Evolutionary conservation across 805 yeast genomes (phyloP), one percentile per base, ranked within the genome.

Genomic region (Ogataea philodendri): DNA sequence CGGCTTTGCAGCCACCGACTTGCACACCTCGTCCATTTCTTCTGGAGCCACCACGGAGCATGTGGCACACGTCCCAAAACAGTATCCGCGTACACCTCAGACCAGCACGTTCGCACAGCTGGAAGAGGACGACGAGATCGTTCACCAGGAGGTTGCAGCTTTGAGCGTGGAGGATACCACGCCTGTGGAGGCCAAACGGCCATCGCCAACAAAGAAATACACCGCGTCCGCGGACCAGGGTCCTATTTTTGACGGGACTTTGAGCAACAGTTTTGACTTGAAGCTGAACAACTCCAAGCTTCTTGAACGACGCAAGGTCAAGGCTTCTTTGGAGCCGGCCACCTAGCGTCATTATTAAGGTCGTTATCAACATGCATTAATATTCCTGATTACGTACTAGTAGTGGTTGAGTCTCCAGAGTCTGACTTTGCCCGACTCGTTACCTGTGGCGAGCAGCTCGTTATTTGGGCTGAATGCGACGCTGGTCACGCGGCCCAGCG

Each of bases 321-420:
- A 42, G 13, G 49, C 50, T 4, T 39, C 50, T 9, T 26, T 24
- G 15, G 48, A 49, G 9, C 44, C 55, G 30, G 56, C 54, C 2
- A 47, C 48, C 13, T 15, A 21, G 10, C 31, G n/a, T n/a, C n/a
- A n/a, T n/a, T n/a, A n/a, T n/a, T 14, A 19, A 22, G 18, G 22
- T 30, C 14, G 16, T 38, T 13, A 15, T 17, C 25, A 10, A 15
- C 20, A 29, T 35, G 28, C 27, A 19, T 26, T n/a, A 26, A 15
- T 30, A 11, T 18, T 13, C 13, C n/a, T 15, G n/a, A 6, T 10
- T n/a, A n/a, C n/a, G n/a, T n/a, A 17, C 26, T 54, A 80, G 56
- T 86, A 90, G 60, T 90, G 95, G 51, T 85, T 83, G 39, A 93
- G 60, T 55, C 82, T 76, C 94, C 96, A 93, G 37, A 93, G 68